Base-by-base conservation (phyloP, 2,329 filamentous ascomycete genomes). In the Aspergillus floridensis region DNA sequence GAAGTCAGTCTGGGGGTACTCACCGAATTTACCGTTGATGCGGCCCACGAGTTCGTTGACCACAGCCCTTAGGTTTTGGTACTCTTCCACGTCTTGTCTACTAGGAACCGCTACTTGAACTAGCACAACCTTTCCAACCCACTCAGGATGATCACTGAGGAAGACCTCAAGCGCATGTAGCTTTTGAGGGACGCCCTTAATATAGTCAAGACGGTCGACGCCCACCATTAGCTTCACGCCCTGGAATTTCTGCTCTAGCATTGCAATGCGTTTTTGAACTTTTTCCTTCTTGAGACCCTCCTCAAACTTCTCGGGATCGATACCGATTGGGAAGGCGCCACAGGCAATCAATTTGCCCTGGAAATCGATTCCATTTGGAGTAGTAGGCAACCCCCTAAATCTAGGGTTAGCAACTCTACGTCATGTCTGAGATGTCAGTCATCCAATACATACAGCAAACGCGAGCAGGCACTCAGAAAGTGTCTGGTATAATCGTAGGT, bases 401-500 rank as follows among this genome's bases (percentile, higher is more conserved):
- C 21, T 56, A 38, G 21, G 49, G 44, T 66, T 61, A 68, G 62
- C 55, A 53, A 46, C 29, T 53, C 53, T 59, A n/a, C 21, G 26
- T 19, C n/a, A 31, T 59, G 49, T 60, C 53, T 10, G 49, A 44
- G 22, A 7, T 6, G 11, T 10, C 24, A 32, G 10, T 8, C 7
- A 26, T 21, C 2, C 4, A n/a, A 32, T 19, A 76, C 85, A 74
- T 81, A 90, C 82, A 97, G 82, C 66, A 98, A 95, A 65, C 93
- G 89, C n/a, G 92, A 93, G 79, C 95, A 98, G 73, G 91, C 93
- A 79, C 92, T 96, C 66, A 99, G 80, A 80, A 98, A 99, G 78
- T 99, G 95, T 55, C 95, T 86, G n/a, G 93, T 93, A 72, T 99
- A 99, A 79, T 98, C 93, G 79, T 97, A 98, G 29, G 95, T 99